Conservation (phyloP, 1,284 basidiomycete genomes). For the Trametes hirsuta region DNA sequence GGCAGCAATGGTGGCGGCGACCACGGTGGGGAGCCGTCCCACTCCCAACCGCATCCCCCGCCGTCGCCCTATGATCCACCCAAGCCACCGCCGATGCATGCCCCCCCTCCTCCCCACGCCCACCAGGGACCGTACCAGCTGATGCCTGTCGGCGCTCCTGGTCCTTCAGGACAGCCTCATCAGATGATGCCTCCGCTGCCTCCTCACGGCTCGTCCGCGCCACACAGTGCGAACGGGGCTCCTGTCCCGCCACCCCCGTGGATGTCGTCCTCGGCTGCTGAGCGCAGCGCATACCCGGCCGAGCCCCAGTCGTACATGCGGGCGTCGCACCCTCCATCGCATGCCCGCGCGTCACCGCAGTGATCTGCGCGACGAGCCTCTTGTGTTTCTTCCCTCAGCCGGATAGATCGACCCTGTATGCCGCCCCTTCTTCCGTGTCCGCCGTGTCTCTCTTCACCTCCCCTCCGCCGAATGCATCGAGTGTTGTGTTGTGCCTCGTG, state of each 20-base stretch:
- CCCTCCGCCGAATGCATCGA: neutral
- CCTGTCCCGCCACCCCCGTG: constrained; percentile 52
- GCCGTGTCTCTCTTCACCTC: neutral
- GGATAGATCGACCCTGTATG: neutral
- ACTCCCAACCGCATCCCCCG: constrained; percentile 22
- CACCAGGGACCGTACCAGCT: constrained; percentile 36
- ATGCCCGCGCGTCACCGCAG: constrained; percentile 44
- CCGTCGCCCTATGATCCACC: constrained; percentile 28
- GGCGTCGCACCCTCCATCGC: constrained; percentile 49
- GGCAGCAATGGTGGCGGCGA: constrained; percentile 11
- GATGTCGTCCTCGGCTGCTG: constrained; percentile 38
- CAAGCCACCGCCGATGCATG: constrained; percentile 26
- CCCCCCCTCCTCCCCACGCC: constrained; percentile 13
- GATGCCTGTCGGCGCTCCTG: constrained; percentile 25
- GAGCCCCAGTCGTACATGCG: constrained; percentile 65
- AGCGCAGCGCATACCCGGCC: constrained; percentile 42
- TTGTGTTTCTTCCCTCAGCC: neutral
- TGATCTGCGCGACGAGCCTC: constrained; percentile 21
- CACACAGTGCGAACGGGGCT: constrained; percentile 28
- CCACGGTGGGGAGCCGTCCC: constrained; percentile 25
- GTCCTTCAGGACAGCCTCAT: constrained; percentile 41
- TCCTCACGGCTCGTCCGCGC: constrained; percentile 26
- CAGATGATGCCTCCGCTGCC: constrained; percentile 44
- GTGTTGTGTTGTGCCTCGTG: neutral
- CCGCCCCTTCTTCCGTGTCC: neutral